A percentile compares a stretch with the other conserved stretches of the same genome.
Conservation (phyloP, 2,329 filamentous ascomycete species). For the Diaporthe helianthi region DNA sequence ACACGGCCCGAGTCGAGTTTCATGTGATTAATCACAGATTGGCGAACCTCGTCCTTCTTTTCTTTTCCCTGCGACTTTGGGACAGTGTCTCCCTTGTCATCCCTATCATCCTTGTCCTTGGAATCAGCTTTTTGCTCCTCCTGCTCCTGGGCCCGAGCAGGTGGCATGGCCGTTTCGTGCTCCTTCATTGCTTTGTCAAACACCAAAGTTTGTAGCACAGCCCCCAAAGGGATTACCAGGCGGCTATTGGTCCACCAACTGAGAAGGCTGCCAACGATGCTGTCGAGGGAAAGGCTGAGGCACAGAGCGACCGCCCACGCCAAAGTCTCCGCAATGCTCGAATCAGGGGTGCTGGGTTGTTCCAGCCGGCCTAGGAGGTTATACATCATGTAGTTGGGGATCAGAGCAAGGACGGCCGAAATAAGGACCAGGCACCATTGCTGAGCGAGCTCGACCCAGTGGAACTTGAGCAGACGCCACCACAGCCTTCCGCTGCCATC, state of each 20-base stretch:
- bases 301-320: constrained; percentile 44
- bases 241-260: constrained; percentile 45
- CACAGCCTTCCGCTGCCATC: constrained; percentile 40
- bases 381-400: constrained; percentile 46
- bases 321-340: constrained; percentile 39
- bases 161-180: constrained; percentile 43
- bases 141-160: constrained; percentile 26
- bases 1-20: constrained; percentile 44
- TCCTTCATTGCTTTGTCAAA: constrained; percentile 46
- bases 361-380: constrained; percentile 46
- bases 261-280: constrained; percentile 42
- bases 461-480: constrained; percentile 43
- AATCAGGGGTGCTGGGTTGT: constrained; percentile 33
- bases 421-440: constrained; percentile 45
- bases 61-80: constrained; percentile 26
- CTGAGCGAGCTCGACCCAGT: constrained; percentile 40
- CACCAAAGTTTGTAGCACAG: constrained; percentile 45
- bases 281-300: constrained; percentile 43
- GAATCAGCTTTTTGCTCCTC: constrained; percentile 32
- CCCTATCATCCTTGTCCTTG: constrained; percentile 30
- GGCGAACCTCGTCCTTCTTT: constrained; percentile 40
- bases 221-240: constrained; percentile 43
- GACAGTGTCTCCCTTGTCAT: constrained; percentile 11
- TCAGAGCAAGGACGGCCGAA: constrained; percentile 42
- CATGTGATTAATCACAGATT: constrained; percentile 47